Base-by-base conservation (phyloP, 768 basidiomycete species). In the Pisolithus orientalis region DNA sequence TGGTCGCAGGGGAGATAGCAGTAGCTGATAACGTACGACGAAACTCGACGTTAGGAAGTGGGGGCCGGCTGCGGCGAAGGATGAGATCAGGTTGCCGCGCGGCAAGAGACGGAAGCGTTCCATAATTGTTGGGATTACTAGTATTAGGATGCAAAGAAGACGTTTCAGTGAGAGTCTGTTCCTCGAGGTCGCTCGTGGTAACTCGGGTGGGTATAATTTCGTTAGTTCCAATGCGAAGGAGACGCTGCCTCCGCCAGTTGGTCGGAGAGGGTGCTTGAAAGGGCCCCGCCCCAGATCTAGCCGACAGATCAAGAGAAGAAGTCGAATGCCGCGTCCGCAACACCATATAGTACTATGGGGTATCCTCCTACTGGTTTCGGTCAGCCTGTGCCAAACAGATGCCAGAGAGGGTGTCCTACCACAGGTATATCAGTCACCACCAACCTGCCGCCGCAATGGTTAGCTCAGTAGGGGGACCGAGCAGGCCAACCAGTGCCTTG, bases 181-280 rank as follows among this genome's bases (percentile, higher is more conserved):
- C 46, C 32, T 53, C 50, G 24, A 45, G 24, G 16, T 61, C 52
- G 5, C 7, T 39, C 24, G 50, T 54, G 44, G 50, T 21, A 11
- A 28, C 47, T 31, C 27, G 38, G 49, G 52, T 48, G 24, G 34
- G 32, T n/a, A 43, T 6, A 14, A 14, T 4, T 6, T 47, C 17
- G 31, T 16, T 44, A 24, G 31, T 62, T 13, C 83, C 81, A 32
- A 87, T 80, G 34, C 72, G 73, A 5, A 84, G 72, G 13, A 87
- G 70, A 38, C 85, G 76, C 54, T 82, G 71, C 25, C 85, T 75
- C 49, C 84, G 76, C 80, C 79, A 82, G 25, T 75, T 72, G 3
- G 80, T 83, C 16, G 77, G 70, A 3, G 82, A 78, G 0, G 85
- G 82, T 0, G 74, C 75, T 51, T 70, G 67, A 39, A 77, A 62